Evolutionary conservation across 2,329 filamentous ascomycete genomes (phyloP), one percentile per base, ranked within the genome.

Genomic region (Neurospora sp.): DNA sequence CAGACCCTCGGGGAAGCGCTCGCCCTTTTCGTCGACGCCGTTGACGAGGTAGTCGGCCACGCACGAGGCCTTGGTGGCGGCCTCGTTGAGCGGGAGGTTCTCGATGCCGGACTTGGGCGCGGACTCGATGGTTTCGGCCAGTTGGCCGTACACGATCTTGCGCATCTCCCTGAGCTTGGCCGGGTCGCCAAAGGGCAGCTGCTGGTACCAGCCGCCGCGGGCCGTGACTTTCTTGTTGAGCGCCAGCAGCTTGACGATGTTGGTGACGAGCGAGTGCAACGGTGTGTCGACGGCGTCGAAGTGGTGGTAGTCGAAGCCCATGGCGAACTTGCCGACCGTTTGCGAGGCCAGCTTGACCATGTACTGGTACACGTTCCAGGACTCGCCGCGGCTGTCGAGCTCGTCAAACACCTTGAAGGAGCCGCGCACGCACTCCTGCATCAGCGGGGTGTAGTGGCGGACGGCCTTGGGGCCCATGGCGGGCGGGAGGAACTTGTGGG

Each of bases 401-500:
- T 82, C 79, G 71, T 85, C 83, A 39, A 85, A 84, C 1, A 84
- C 82, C 6, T 78, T 79, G 74, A 84, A 88, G 0, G 84, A 77
- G 19, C 83, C 79, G 72, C 87, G 82, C 2, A 86, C 81, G 0
- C 83, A 84, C 66, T 80, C 76, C 72, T 89, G 86, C 86, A 90
- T 89, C 0, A 81, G 83, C 0, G 87, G 86, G 0, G 85, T 82
- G 71, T 90, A 89, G 73, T 89, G 87, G 0, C 84, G 80, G 4
- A 90, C 86, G 0, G 87, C 87, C 74, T 87, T 88, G 39, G 87
- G 87, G 0, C 83, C 83, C 11, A 90, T 79, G 0, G 86, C 84
- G 0, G 88, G 87, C 0, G 87, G 86, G 0, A 90, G 73, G 76
- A 89, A 90, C 76, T 90, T 90, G 80, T 90, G 88, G 0, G 84